These are phyloP conservation scores for Penicillium sp. DNA, from an alignment of 2,329 filamentous ascomycete genomes.

Conservation along the genomic window DNA sequence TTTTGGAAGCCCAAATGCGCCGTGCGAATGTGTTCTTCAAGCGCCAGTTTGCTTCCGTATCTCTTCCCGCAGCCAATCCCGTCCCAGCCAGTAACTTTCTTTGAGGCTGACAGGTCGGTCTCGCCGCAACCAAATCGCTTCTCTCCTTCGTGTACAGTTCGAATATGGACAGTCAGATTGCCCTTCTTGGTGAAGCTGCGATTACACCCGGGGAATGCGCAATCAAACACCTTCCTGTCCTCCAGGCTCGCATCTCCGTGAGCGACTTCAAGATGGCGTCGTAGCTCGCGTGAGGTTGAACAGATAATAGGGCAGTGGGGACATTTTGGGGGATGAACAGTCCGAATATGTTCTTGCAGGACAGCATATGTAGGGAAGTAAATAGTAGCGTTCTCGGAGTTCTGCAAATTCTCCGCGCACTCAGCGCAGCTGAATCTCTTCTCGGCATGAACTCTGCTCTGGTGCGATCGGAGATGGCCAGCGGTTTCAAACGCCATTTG, in stretches of 20 bases:
- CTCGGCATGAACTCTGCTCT: constrained; percentile 67
- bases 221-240: constrained; percentile 66
- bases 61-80: constrained; percentile 69
- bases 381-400: constrained; percentile 15
- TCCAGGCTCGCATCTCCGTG: constrained; percentile 64
- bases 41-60: constrained; percentile 73
- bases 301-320: constrained; percentile 71
- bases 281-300: constrained; percentile 65
- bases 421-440: constrained; percentile 75
- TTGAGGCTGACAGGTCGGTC: constrained; percentile 59
- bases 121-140: constrained; percentile 76
- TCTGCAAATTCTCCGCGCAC: constrained; percentile 54
- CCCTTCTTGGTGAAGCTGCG: constrained; percentile 78
- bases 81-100: constrained; percentile 65
- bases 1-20: constrained; percentile 69
- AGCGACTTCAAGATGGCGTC: constrained; percentile 74
- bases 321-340: constrained; percentile 71
- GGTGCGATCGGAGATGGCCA: constrained; percentile 69
- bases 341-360: constrained; percentile 71
- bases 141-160: constrained; percentile 72
- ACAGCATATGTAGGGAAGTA: constrained; percentile 72
- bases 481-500: constrained; percentile 71
- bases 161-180: constrained; percentile 80
- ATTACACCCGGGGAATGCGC: constrained; percentile 64
- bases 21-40: constrained; percentile 83